phyloP scores from a whole-genome alignment of 805 yeast species.

The Debaryomyces hansenii region DNA sequence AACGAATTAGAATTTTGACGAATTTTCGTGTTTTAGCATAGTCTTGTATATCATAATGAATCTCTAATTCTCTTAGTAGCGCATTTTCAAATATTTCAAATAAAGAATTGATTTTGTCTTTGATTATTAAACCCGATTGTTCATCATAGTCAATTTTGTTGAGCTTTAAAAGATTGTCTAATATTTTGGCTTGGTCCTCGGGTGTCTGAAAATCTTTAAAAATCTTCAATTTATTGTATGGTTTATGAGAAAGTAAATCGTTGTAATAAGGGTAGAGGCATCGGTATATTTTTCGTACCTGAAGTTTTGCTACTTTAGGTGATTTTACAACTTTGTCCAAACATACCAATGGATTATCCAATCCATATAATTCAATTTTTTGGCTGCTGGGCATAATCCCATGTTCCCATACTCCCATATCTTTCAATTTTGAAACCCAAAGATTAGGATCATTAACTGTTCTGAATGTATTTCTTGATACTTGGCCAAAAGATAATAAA shows the following conservation, averaged over 20 bases:
- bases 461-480: constrained; percentile 37
- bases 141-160: constrained; percentile 33
- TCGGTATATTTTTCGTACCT: constrained; percentile 37
- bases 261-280: constrained; percentile 43
- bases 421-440: constrained; percentile 37
- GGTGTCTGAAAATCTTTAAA: constrained; percentile 50
- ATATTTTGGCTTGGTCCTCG: constrained; percentile 49
- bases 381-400: constrained; percentile 7
- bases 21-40: constrained; percentile 36
- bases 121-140: constrained; percentile 27
- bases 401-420: constrained; percentile 39
- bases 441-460: constrained; percentile 39
- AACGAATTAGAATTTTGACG: constrained; percentile 33
- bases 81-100: constrained; percentile 74
- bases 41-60: constrained; percentile 50
- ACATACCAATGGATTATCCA: constrained; percentile 34
- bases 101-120: constrained; percentile 50
- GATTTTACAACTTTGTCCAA: constrained; percentile 25
- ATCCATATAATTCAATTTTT: constrained; percentile 4
- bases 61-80: constrained; percentile 64
- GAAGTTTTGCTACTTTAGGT: constrained; percentile 35
- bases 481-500: constrained; percentile 35
- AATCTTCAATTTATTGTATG: constrained; percentile 44
- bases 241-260: constrained; percentile 43
- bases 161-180: constrained; percentile 41